These are phyloP conservation scores for Curvularia eragrostidis DNA, from an alignment of 2,329 filamentous ascomycete genomes.

Conservation along the genomic window DNA sequence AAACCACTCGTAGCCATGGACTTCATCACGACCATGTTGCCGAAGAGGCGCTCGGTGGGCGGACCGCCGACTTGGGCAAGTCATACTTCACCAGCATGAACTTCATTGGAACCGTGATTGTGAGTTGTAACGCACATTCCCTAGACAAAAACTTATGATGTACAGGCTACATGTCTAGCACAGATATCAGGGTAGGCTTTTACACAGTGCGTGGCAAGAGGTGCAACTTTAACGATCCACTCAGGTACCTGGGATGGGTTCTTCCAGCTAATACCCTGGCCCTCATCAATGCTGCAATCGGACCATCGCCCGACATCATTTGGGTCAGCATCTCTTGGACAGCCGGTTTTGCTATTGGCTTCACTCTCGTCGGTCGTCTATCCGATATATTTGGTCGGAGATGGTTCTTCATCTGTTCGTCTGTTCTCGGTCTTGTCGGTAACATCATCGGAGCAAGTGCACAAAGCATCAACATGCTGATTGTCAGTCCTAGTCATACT, in stretches of 20 bases:
- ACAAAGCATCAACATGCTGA: slow-evolving; percentile 42
- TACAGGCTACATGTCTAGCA: slow-evolving; percentile 40
- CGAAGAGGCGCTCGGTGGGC: slow-evolving; percentile 37
- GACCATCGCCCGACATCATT: slow-evolving; percentile 48
- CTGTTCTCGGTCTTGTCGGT: slow-evolving; percentile 43
- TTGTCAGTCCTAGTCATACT: slow-evolving; percentile 22
- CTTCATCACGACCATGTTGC: slow-evolving; percentile 42
- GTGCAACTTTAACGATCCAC: background rate
- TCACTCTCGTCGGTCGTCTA: slow-evolving; percentile 48
- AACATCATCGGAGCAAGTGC: slow-evolving; percentile 49
- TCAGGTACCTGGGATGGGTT: slow-evolving; percentile 39
- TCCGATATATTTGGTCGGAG: slow-evolving; percentile 50
- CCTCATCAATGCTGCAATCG: slow-evolving; percentile 49
- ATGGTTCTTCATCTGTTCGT: slow-evolving; percentile 47
- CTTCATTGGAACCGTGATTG: slow-evolving; percentile 43
- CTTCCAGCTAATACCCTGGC: slow-evolving; percentile 39
- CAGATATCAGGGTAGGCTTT: slow-evolving; percentile 33
- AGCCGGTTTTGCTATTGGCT: slow-evolving; percentile 46
- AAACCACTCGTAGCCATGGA: slow-evolving; percentile 19
- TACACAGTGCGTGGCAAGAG: background rate
- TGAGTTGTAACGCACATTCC: slow-evolving; percentile 14
- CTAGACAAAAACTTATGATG: background rate
- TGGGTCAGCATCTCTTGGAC: slow-evolving; percentile 49
- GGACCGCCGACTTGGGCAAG: slow-evolving; percentile 32
- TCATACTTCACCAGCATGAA: slow-evolving; percentile 35